A percentile compares a stretch with the other conserved stretches of the same genome.
Evolutionary conservation across 163 green algal species (phyloP).

Genomic region (Volvox carteri): DNA sequence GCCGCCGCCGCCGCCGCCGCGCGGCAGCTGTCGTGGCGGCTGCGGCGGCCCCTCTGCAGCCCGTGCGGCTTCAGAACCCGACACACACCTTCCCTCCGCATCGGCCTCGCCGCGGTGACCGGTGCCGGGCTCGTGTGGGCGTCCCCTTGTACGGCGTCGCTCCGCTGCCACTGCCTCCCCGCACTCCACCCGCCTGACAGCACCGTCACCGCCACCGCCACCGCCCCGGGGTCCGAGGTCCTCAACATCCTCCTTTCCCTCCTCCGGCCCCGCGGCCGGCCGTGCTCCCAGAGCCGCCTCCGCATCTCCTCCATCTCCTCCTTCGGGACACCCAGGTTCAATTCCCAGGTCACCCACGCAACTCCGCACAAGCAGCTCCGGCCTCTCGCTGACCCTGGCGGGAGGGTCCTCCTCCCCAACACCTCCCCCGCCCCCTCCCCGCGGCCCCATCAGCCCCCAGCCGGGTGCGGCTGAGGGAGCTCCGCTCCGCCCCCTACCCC

Average conservation of each 20-base stretch:
- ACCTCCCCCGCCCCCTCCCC: neutral
- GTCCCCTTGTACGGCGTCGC: too few species aligned
- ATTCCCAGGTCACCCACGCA: too few species aligned
- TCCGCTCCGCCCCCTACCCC: too few species aligned
- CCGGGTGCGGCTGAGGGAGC: too few species aligned
- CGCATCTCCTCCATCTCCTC: too few species aligned
- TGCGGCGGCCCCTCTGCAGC: neutral
- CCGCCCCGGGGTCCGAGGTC: neutral
- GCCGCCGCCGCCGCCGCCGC: neutral
- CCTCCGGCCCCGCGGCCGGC: neutral
- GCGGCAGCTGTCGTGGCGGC: neutral
- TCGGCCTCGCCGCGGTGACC: neutral
- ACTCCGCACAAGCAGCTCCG: too few species aligned
- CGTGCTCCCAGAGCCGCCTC: too few species aligned
- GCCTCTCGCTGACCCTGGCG: too few species aligned
- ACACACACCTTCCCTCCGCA: neutral
- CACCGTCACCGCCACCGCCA: neutral
- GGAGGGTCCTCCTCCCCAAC: too few species aligned
- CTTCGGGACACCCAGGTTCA: too few species aligned
- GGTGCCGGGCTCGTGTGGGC: neutral
- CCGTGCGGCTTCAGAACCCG: neutral
- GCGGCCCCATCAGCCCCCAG: neutral
- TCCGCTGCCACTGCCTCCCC: too few species aligned
- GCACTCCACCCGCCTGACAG: neutral
- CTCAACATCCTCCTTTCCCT: too few species aligned